Evolutionary conservation across 2,329 filamentous ascomycete species (phyloP).

Genomic region (Xylariomycetidae sp.): DNA sequence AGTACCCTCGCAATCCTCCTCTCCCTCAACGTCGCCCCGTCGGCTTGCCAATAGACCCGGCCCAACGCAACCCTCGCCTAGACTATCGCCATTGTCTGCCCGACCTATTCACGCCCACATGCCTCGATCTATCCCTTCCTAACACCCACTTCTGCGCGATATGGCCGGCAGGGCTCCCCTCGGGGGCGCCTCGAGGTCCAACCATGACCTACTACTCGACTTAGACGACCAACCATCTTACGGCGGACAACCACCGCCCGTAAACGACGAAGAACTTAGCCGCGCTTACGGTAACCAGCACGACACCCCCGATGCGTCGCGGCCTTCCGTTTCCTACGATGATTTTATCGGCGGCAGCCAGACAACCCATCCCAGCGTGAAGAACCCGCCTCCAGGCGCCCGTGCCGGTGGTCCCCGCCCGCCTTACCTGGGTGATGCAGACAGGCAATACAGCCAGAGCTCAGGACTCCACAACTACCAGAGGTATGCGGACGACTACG

Average conservation of each 20-base stretch:
- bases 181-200: slow-evolving; percentile 41
- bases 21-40: slow-evolving; percentile 5
- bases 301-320: slow-evolving; percentile 50
- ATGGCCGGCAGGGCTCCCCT: slow-evolving; percentile 57
- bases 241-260: slow-evolving; percentile 67
- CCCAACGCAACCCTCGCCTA: no score
- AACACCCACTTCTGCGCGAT: slow-evolving; percentile 36
- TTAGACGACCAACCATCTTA: slow-evolving; percentile 68
- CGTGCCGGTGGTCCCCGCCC: slow-evolving; percentile 23
- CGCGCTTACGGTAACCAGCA: slow-evolving; percentile 63
- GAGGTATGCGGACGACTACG: slow-evolving; percentile 80
- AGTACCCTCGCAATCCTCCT: not conserved
- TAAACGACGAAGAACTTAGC: slow-evolving; percentile 75
- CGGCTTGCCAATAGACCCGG: no score
- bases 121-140: slow-evolving; percentile 23
- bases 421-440: slow-evolving; percentile 37
- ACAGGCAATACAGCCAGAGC: slow-evolving; percentile 61
- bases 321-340: slow-evolving; percentile 90
- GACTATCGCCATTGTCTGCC: no score
- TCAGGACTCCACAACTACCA: slow-evolving; percentile 84
- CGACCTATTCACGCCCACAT: no score
- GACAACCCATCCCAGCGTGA: slow-evolving; percentile 41
- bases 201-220: slow-evolving; percentile 63
- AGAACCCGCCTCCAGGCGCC: slow-evolving; percentile 29
- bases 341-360: slow-evolving; percentile 75